These are phyloP conservation scores for Monilinia aucupariae DNA, from an alignment of 2,329 filamentous ascomycete genomes.

Conservation along the genomic window DNA sequence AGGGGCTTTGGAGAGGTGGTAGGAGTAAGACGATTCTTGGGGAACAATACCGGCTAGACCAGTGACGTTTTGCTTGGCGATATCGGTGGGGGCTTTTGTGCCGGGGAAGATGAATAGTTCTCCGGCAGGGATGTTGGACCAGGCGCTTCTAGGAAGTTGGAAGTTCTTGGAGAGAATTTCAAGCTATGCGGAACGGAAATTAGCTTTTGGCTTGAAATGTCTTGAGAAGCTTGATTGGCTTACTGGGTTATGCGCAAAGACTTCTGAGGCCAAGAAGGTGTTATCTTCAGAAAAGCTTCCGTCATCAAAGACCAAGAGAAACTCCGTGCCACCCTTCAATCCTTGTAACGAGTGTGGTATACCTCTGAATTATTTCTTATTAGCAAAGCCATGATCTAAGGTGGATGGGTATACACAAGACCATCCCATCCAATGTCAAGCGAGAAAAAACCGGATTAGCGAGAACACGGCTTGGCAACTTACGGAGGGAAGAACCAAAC, in stretches of 20 bases:
- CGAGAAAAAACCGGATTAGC: background rate
- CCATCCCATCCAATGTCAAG: background rate
- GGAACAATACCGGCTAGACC: conserved; percentile 41
- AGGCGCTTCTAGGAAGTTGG: conserved; percentile 42
- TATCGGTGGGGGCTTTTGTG: conserved; percentile 42
- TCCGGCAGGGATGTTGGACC: conserved; percentile 43
- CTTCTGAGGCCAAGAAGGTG: conserved; percentile 65
- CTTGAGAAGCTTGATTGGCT: background rate
- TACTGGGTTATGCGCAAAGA: conserved; percentile 52
- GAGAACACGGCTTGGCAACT: conserved; percentile 28
- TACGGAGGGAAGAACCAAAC: conserved; percentile 73
- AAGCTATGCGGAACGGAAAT: conserved; percentile 26
- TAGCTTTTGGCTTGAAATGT: conserved; percentile 15
- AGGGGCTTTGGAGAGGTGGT: conserved; percentile 53
- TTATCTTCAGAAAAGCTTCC: conserved; percentile 60
- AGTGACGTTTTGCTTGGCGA: conserved; percentile 44
- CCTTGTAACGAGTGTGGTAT: conserved; percentile 74
- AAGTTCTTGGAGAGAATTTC: conserved; percentile 52
- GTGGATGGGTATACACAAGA: background rate
- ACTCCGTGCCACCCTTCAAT: conserved; percentile 60
- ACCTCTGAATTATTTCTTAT: conserved; percentile 43
- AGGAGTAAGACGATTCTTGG: conserved; percentile 41
- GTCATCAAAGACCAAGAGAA: conserved; percentile 57
- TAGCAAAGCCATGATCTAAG: background rate
- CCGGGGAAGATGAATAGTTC: conserved; percentile 51